These are phyloP conservation scores for Forsythia viridissima DNA, from an alignment of 257 asterid species.

Conservation along the genomic window DNA sequence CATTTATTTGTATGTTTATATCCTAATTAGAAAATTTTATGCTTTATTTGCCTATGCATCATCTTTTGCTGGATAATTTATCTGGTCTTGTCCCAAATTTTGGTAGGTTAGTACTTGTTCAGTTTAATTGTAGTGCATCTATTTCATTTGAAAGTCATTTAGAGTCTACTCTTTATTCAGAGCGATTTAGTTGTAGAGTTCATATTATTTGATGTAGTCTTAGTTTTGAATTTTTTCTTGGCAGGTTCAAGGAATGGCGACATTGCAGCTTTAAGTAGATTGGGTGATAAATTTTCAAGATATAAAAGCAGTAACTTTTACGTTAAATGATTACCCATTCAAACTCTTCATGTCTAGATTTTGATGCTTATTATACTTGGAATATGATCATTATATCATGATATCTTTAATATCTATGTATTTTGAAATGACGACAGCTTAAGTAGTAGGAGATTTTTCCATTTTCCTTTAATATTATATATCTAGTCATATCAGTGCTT, in stretches of 20 bases:
- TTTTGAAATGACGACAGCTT: neutral
- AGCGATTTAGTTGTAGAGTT: neutral
- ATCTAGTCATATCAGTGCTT: neutral
- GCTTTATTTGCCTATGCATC: neutral
- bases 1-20: neutral
- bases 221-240: neutral
- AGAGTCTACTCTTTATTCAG: neutral
- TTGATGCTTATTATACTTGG: neutral
- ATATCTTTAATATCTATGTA: neutral
- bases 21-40: neutral
- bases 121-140: neutral
- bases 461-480: neutral
- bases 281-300: neutral
- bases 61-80: conserved; percentile 3
- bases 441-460: neutral
- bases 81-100: neutral
- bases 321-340: neutral
- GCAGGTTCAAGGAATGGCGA: neutral
- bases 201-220: neutral
- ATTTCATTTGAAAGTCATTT: neutral
- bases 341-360: neutral
- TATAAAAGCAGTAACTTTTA: neutral
- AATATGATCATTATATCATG: neutral
- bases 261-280: neutral
- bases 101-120: neutral